A percentile compares a stretch with the other conserved stretches of the same genome.
These are phyloP conservation scores for Urochloa ruziziensis DNA, from an alignment of 176 grass and related monocot species.

Conservation along the genomic window DNA sequence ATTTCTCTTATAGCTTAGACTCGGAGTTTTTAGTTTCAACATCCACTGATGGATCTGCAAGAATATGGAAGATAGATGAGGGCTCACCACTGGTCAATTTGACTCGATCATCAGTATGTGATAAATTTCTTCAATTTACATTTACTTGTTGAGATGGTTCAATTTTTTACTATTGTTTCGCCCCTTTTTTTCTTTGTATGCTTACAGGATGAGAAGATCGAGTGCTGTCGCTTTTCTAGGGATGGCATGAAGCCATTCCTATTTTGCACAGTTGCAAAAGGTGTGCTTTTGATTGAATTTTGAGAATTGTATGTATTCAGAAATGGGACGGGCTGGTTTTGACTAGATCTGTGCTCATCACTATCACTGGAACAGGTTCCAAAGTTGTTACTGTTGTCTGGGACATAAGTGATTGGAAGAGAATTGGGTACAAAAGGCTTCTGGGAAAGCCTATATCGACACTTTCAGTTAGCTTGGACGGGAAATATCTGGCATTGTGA, in stretches of 20 bases:
- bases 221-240: constrained; percentile 92
- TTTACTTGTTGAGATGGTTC: constrained; percentile 24
- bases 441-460: constrained; percentile 75
- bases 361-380: constrained; percentile 42
- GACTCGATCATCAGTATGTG: constrained; percentile 68
- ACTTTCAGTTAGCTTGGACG: constrained; percentile 94
- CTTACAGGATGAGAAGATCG: constrained; percentile 82
- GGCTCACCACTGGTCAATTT: constrained; percentile 71
- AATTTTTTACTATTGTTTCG: background rate
- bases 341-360: constrained; percentile 31
- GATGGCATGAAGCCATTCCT: constrained; percentile 96
- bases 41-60: constrained; percentile 90
- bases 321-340: background rate
- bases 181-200: constrained; percentile 9
- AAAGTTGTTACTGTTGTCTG: constrained; percentile 81
- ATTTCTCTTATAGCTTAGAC: constrained; percentile 78
- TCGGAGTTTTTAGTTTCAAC: constrained; percentile 97
- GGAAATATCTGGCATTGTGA: constrained; percentile 95
- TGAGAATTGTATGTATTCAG: constrained; percentile 13
- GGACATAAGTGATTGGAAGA: constrained; percentile 89
- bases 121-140: background rate
- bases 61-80: constrained; percentile 96
- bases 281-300: constrained; percentile 44
- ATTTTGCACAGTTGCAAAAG: constrained; percentile 93
- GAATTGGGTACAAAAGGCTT: constrained; percentile 91